phyloP scores from a whole-genome alignment of 768 basidiomycete species.

The Boletus vinaceobasis region DNA sequence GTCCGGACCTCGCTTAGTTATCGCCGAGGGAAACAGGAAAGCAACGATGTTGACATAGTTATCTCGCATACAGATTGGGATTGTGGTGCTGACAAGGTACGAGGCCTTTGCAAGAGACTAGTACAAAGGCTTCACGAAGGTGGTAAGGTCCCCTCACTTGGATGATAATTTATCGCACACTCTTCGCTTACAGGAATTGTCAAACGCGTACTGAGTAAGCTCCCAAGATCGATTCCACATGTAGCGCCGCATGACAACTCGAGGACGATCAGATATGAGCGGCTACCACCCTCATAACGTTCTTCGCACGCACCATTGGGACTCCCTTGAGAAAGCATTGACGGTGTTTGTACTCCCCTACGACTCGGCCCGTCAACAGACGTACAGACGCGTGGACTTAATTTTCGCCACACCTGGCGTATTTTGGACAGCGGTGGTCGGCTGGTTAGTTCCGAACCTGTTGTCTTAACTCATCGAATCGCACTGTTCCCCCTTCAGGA shows the following conservation, averaged over 20 bases:
- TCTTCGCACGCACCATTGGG: conserved; percentile 61
- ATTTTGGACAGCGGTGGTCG: conserved; percentile 87
- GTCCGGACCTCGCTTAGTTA: conserved; percentile 46
- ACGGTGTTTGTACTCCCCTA: conserved; percentile 71
- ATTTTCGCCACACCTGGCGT: conserved; percentile 74
- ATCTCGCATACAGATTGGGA: conserved; percentile 64
- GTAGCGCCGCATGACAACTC: conserved; percentile 7
- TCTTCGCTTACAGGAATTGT: conserved; percentile 50
- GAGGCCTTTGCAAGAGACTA: conserved; percentile 59
- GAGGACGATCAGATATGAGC: conserved; percentile 47
- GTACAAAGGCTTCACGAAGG: conserved; percentile 52
- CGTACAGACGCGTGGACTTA: conserved; percentile 75
- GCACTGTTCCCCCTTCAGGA: conserved; percentile 42
- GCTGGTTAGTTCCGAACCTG: conserved; percentile 56
- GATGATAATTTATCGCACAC: not conserved
- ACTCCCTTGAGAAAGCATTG: conserved; percentile 81
- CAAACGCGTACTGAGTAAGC: conserved; percentile 81
- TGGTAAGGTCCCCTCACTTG: conserved; percentile 40
- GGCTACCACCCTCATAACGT: conserved; percentile 55
- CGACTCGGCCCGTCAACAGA: conserved; percentile 31
- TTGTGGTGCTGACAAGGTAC: conserved; percentile 46
- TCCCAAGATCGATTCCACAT: not conserved
- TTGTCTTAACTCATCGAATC: not conserved
- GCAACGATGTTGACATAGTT: conserved; percentile 88
- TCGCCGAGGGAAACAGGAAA: conserved; percentile 75